Conservation (phyloP, 1,284 basidiomycete genomes). For the Phlebopus sp. region DNA sequence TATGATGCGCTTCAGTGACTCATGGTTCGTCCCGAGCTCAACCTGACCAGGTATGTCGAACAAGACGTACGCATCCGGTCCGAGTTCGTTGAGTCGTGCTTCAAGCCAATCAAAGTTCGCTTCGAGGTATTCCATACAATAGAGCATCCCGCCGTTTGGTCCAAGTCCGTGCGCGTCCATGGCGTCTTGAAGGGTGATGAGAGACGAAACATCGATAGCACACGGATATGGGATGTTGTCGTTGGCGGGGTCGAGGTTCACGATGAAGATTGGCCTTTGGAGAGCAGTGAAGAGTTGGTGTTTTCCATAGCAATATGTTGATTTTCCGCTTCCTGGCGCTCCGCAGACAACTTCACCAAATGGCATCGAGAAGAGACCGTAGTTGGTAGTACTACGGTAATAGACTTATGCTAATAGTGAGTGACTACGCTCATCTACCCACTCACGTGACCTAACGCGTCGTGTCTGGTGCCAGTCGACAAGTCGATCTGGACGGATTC, state of each 20-base stretch:
- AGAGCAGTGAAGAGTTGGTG: conserved; percentile 90
- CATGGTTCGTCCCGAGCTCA: conserved; percentile 95
- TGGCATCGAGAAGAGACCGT: conserved; percentile 54
- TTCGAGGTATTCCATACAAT: conserved; percentile 97
- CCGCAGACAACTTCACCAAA: conserved; percentile 90
- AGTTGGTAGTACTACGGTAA: too few species aligned
- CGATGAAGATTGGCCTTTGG: conserved; percentile 80
- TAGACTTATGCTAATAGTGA: too few species aligned
- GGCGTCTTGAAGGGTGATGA: conserved; percentile 87
- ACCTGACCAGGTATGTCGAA: conserved; percentile 99
- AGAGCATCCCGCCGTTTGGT: conserved; percentile 96
- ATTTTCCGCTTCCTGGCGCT: conserved; percentile 91
- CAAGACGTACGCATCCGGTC: conserved; percentile 78
- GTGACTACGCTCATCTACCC: too few species aligned
- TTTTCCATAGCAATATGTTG: conserved; percentile 92
- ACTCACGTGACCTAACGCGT: too few species aligned
- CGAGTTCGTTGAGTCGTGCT: conserved; percentile 64
- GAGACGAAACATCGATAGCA: conserved; percentile 79
- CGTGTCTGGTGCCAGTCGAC: too few species aligned
- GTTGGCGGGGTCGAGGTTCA: conserved; percentile 97
- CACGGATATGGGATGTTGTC: conserved; percentile 89
- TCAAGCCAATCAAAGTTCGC: conserved; percentile 96
- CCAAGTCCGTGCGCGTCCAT: conserved; percentile 88
- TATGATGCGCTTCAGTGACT: conserved; percentile 78
- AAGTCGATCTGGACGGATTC: too few species aligned